Evolutionary conservation across 805 yeast genomes (phyloP).

Genomic region (Priceomyces melissophilus): DNA sequence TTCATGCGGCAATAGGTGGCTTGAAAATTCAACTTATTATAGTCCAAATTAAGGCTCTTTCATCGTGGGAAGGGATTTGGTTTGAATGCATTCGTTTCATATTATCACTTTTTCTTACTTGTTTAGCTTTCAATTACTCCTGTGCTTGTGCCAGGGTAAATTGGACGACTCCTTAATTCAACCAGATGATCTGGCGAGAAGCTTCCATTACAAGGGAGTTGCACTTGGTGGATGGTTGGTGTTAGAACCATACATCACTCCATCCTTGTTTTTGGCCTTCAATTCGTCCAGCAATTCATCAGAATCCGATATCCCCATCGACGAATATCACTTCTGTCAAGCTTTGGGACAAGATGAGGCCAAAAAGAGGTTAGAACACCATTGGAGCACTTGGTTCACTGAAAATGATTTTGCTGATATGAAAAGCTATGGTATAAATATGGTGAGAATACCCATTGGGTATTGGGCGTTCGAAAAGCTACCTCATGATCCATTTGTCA

Average conservation of each 20-base stretch:
- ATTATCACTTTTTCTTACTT: too few relatives aligned
- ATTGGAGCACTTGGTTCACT: constrained; percentile 58
- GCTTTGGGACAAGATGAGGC: constrained; percentile 49
- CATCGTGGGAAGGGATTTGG: too few relatives aligned
- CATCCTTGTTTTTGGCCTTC: constrained; percentile 51
- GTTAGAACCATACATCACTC: constrained; percentile 68
- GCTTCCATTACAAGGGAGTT: constrained; percentile 21
- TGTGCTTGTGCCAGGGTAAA: too few relatives aligned
- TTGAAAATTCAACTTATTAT: too few relatives aligned
- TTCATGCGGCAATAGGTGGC: too few relatives aligned
- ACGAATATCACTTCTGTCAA: constrained; percentile 56
- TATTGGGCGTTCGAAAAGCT: constrained; percentile 68
- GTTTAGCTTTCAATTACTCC: too few relatives aligned
- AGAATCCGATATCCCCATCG: constrained; percentile 44
- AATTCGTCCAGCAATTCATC: constrained; percentile 19
- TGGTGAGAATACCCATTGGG: constrained; percentile 75
- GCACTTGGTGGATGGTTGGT: constrained; percentile 64
- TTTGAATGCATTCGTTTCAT: too few relatives aligned
- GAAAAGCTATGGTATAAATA: constrained; percentile 52
- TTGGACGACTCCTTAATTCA: constrained; percentile 4
- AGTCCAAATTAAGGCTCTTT: too few relatives aligned
- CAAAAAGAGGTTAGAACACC: constrained; percentile 37
- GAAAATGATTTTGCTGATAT: constrained; percentile 57
- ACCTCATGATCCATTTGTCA: constrained; percentile 58
- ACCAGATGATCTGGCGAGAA: constrained; percentile 10